Evolutionary conservation across 805 yeast genomes (phyloP).

Genomic region (Wickerhamiella cacticola): DNA sequence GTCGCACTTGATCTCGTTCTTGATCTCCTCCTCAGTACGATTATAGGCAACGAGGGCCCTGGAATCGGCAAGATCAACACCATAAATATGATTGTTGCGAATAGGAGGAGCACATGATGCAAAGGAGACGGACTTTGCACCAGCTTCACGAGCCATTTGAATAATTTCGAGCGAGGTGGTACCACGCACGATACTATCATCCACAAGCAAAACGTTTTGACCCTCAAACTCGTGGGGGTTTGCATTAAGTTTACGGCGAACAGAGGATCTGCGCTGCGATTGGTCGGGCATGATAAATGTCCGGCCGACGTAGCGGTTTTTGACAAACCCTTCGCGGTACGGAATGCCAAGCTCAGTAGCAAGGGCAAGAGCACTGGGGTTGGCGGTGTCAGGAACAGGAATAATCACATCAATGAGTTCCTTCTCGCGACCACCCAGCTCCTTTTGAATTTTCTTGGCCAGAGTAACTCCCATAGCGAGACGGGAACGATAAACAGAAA

Average conservation of each 20-base stretch:
- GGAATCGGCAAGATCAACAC: slow-evolving; percentile 93
- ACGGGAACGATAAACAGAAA: slow-evolving; percentile 85
- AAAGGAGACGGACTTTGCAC: slow-evolving; percentile 87
- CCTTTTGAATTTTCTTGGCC: slow-evolving; percentile 51
- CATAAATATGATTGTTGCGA: slow-evolving; percentile 88
- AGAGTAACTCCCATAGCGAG: slow-evolving; percentile 86
- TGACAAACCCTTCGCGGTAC: slow-evolving; percentile 93
- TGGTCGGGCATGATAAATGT: slow-evolving; percentile 99
- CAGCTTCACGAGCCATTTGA: slow-evolving; percentile 97
- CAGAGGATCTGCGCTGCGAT: slow-evolving; percentile 83
- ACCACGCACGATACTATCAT: slow-evolving; percentile 95
- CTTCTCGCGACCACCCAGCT: slow-evolving; percentile 35
- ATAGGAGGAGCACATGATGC: slow-evolving; percentile 99
- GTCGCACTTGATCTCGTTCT: slow-evolving; percentile 76
- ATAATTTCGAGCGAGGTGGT: slow-evolving; percentile 95
- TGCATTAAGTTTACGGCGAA: slow-evolving; percentile 88
- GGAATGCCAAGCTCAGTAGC: slow-evolving; percentile 71
- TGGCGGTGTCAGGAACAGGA: slow-evolving; percentile 97
- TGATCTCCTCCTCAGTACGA: slow-evolving; percentile 61
- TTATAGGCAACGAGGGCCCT: slow-evolving; percentile 84
- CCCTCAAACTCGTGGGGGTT: slow-evolving; percentile 87
- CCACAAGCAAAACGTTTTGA: slow-evolving; percentile 78
- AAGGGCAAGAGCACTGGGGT: slow-evolving; percentile 87
- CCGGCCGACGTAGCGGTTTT: slow-evolving; percentile 93
- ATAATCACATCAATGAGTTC: slow-evolving; percentile 81